phyloP scores from a whole-genome alignment of 2,329 filamentous ascomycete species.

The Neurospora crassa region DNA sequence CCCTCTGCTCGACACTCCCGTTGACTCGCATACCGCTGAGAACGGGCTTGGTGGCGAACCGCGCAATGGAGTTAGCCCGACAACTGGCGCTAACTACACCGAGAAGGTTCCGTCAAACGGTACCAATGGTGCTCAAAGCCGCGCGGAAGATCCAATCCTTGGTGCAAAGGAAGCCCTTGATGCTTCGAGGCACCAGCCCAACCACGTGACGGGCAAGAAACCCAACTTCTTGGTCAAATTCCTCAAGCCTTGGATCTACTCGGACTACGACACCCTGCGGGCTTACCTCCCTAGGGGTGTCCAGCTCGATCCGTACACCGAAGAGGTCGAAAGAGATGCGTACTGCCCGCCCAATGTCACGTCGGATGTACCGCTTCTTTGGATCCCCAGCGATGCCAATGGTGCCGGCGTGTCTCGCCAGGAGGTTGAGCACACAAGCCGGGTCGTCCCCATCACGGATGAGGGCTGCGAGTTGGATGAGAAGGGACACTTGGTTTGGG shows the following conservation, averaged over 20 bases:
- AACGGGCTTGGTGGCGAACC: slow-evolving; percentile 5
- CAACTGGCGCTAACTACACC: slow-evolving; percentile 5
- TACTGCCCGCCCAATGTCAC: slow-evolving; percentile 66
- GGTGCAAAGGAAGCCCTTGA: slow-evolving; percentile 10
- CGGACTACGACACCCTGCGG: slow-evolving; percentile 62
- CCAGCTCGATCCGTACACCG: slow-evolving; percentile 47
- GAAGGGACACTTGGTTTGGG: slow-evolving; percentile 43
- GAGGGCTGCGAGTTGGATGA: slow-evolving; percentile 63
- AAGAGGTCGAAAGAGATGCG: slow-evolving; percentile 54
- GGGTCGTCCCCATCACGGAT: slow-evolving; percentile 70
- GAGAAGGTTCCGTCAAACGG: slow-evolving; percentile 12
- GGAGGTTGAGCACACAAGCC: slow-evolving; percentile 63
- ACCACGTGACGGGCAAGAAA: slow-evolving; percentile 28
- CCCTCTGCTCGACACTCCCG: slow-evolving; percentile 15
- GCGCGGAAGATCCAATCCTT: slow-evolving; percentile 6
- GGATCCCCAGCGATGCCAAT: slow-evolving; percentile 65
- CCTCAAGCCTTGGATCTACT: slow-evolving; percentile 68
- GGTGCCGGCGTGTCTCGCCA: slow-evolving; percentile 62
- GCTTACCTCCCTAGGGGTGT: slow-evolving; percentile 52
- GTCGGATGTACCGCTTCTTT: slow-evolving; percentile 58
- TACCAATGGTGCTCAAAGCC: slow-evolving; percentile 13
- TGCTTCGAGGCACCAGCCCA: slow-evolving; percentile 5
- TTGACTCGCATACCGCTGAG: background rate
- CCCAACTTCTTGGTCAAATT: slow-evolving; percentile 56
- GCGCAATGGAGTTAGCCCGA: slow-evolving; percentile 7